Percentiles rank a stretch among this genome's conserved stretches.
These are phyloP conservation scores for Aspergillus eucalypticola DNA, from an alignment of 2,329 filamentous ascomycete genomes.

Conservation along the genomic window DNA sequence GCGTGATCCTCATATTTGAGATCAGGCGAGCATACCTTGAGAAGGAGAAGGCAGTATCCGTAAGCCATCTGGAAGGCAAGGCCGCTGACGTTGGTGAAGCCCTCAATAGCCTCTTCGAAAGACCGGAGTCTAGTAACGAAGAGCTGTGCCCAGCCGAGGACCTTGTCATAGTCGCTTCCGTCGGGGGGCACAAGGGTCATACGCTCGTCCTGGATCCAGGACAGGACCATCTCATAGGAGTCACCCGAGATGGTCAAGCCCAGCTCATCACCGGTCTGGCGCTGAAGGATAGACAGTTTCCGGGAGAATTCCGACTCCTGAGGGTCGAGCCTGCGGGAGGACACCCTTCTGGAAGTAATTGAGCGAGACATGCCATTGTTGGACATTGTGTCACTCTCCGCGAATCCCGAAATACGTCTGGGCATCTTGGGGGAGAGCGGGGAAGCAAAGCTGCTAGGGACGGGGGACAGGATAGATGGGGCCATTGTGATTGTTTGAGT, in stretches of 20 bases:
- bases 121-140: conserved; percentile 42
- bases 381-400: conserved; percentile 9
- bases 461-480: conserved; percentile 1
- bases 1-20: not conserved
- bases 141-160: conserved; percentile 42
- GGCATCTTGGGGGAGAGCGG: conserved; percentile 9
- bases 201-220: conserved; percentile 42
- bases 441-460: conserved; percentile 2
- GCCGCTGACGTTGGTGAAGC: conserved; percentile 40
- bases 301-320: conserved; percentile 16
- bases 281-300: conserved; percentile 17
- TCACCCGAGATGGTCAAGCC: conserved; percentile 12
- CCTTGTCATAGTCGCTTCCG: conserved; percentile 46
- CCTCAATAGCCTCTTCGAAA: conserved; percentile 38
- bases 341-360: conserved; percentile 9
- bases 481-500: not conserved
- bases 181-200: conserved; percentile 43
- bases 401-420: conserved; percentile 8
- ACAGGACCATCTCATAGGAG: conserved; percentile 14
- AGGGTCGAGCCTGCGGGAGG: conserved; percentile 13
- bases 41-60: conserved; percentile 49
- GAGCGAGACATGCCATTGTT: conserved; percentile 14
- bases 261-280: conserved; percentile 17
- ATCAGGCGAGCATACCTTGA: conserved; percentile 43
- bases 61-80: conserved; percentile 52